A percentile compares a stretch with the other conserved stretches of the same genome.
phyloP scores from a whole-genome alignment of 2,329 filamentous ascomycete genomes.

The Monosporascus sp. region DNA sequence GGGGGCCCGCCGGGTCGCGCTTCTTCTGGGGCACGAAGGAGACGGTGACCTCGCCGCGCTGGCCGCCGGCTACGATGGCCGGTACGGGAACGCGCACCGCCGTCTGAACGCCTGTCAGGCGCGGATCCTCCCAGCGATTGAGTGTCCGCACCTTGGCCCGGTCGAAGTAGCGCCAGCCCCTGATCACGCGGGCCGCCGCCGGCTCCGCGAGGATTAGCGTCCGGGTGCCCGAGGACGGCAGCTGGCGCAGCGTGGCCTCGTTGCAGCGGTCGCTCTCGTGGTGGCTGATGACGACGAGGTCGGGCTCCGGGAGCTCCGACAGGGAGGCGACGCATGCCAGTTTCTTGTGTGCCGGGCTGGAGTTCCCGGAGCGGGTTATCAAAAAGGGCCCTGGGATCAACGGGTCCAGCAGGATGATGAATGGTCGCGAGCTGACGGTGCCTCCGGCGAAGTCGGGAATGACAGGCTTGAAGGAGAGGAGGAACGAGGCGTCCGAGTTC shows the following conservation, averaged over 20 bases:
- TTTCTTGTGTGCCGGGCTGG: constrained; percentile 50
- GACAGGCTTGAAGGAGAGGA: constrained; percentile 56
- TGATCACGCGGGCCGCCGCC: constrained; percentile 58
- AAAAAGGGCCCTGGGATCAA: constrained; percentile 60
- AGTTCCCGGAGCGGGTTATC: constrained; percentile 57
- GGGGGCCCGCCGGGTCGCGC: constrained; percentile 53
- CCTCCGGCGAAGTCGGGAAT: constrained; percentile 32
- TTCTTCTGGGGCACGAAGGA: constrained; percentile 59
- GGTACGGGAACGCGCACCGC: constrained; percentile 47
- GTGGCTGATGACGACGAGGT: constrained; percentile 43
- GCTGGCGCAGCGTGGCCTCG: constrained; percentile 60
- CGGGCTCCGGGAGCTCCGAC: constrained; percentile 34
- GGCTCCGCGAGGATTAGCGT: constrained; percentile 63
- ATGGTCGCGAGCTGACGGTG: constrained; percentile 40
- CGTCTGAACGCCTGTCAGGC: constrained; percentile 25
- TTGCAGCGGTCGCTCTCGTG: constrained; percentile 63
- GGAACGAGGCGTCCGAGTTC: constrained; percentile 60
- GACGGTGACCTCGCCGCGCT: constrained; percentile 65
- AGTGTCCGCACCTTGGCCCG: constrained; percentile 40
- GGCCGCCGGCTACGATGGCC: constrained; percentile 43
- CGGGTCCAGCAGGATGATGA: constrained; percentile 66
- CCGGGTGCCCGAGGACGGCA: constrained; percentile 46
- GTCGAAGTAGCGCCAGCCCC: constrained; percentile 64
- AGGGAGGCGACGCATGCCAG: constrained; percentile 52
- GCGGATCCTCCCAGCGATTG: constrained; percentile 40